These are phyloP conservation scores for Magnolia sinica DNA, from an alignment of 164 flowering plant genomes.

Conservation along the genomic window DNA sequence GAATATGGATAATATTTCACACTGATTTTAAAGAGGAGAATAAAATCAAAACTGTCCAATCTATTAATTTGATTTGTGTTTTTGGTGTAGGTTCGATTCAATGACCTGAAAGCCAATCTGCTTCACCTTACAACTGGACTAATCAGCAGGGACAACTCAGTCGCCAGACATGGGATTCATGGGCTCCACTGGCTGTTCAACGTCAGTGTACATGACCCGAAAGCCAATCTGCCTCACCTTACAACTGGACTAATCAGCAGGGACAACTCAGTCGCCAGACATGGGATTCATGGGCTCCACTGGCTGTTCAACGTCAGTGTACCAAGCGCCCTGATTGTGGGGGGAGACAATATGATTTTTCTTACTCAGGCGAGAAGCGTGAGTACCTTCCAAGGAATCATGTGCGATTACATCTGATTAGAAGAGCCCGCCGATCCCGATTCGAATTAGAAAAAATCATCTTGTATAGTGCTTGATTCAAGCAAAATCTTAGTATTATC, in stretches of 20 bases:
- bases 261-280: constrained; percentile 70
- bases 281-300: constrained; percentile 36
- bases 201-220: not conserved
- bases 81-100: constrained; percentile 13
- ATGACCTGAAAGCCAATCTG: constrained; percentile 20
- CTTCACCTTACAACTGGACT: constrained; percentile 41
- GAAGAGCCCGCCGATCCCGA: constrained; percentile 37
- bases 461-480: not conserved
- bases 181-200: constrained; percentile 58
- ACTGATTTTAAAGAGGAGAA: no score
- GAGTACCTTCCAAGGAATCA: constrained; percentile 47
- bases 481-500: no score
- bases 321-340: constrained; percentile 25
- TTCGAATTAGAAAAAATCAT: not conserved
- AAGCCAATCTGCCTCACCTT: constrained; percentile 33
- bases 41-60: not conserved
- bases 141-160: constrained; percentile 70
- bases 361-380: constrained; percentile 41
- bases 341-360: constrained; percentile 55
- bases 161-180: constrained; percentile 76
- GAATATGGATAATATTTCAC: no score
- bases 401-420: constrained; percentile 70
- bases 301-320: constrained; percentile 48
- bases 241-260: constrained; percentile 55
- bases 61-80: not conserved